Conservation (phyloP, 148 eudicot genomes). For the Heliamphora exappendiculata region DNA sequence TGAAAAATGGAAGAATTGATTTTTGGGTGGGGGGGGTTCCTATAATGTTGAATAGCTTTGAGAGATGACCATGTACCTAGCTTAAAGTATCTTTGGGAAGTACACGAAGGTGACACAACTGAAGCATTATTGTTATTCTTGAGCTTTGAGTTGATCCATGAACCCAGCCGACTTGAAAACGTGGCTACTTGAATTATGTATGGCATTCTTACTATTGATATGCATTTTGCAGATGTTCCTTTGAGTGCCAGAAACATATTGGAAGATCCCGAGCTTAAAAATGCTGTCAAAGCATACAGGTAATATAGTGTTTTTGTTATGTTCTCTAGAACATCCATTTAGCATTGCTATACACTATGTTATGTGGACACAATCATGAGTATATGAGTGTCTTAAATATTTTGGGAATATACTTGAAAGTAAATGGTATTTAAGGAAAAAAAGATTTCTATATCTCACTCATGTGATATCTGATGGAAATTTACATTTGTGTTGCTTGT, state of each 20-base stretch:
- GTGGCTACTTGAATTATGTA: neutral
- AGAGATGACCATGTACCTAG: too few species aligned
- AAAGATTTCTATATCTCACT: too few species aligned
- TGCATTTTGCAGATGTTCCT: conserved; percentile 61
- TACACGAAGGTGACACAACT: neutral
- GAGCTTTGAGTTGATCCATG: neutral
- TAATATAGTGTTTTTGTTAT: conserved; percentile 17
- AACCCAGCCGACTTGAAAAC: neutral
- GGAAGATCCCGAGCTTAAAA: conserved; percentile 80
- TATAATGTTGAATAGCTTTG: too few species aligned
- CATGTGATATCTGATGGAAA: too few species aligned
- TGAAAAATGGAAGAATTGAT: too few species aligned
- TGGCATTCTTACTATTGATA: conserved; percentile 4
- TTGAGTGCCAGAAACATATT: conserved; percentile 76
- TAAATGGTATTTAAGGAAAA: too few species aligned
- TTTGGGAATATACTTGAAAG: too few species aligned
- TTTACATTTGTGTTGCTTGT: too few species aligned
- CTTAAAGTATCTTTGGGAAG: neutral
- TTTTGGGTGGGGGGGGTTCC: too few species aligned
- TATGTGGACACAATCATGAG: too few species aligned
- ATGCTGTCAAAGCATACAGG: conserved; percentile 82
- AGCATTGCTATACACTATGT: neutral
- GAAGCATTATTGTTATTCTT: neutral
- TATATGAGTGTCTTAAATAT: too few species aligned
- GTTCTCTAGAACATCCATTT: neutral